phyloP scores from a whole-genome alignment of 2,329 filamentous ascomycete genomes.

The Penicillium sp. region DNA sequence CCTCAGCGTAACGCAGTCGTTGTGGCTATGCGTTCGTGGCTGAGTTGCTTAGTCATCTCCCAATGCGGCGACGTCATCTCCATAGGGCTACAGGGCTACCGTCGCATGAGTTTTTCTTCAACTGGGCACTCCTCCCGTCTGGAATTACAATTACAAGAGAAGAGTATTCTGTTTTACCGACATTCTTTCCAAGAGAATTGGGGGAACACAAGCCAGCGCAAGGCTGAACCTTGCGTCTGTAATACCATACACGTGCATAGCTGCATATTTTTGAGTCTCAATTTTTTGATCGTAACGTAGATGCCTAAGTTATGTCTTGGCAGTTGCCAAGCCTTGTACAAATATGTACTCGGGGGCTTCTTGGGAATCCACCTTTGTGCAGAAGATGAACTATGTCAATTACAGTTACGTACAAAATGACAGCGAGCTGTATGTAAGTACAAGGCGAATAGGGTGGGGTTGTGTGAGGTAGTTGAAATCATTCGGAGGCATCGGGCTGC shows the following conservation, averaged over 20 bases:
- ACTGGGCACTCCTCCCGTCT: no score
- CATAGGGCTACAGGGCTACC: constrained; percentile 9
- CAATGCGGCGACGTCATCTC: constrained; percentile 23
- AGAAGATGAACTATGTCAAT: neutral
- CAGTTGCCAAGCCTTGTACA: neutral
- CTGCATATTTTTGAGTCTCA: constrained; percentile 3
- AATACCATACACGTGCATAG: neutral
- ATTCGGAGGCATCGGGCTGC: neutral
- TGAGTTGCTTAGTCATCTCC: constrained; percentile 12
- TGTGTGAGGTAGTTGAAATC: neutral
- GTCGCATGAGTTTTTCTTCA: neutral
- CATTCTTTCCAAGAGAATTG: neutral
- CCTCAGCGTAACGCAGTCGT: constrained; percentile 5
- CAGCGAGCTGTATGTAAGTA: neutral
- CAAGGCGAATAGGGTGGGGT: neutral
- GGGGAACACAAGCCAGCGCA: neutral
- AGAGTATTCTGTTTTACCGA: neutral
- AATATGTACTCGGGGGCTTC: neutral
- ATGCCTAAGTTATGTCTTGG: constrained; percentile 17
- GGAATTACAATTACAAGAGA: neutral
- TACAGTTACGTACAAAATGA: neutral
- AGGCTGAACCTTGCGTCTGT: constrained; percentile 2
- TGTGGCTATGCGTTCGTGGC: constrained; percentile 15
- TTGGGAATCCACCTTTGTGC: neutral
- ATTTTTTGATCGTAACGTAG: constrained; percentile 12